These are phyloP conservation scores for Trichoderma erinaceum DNA, from an alignment of 495 filamentous ascomycete species.

Conservation along the genomic window DNA sequence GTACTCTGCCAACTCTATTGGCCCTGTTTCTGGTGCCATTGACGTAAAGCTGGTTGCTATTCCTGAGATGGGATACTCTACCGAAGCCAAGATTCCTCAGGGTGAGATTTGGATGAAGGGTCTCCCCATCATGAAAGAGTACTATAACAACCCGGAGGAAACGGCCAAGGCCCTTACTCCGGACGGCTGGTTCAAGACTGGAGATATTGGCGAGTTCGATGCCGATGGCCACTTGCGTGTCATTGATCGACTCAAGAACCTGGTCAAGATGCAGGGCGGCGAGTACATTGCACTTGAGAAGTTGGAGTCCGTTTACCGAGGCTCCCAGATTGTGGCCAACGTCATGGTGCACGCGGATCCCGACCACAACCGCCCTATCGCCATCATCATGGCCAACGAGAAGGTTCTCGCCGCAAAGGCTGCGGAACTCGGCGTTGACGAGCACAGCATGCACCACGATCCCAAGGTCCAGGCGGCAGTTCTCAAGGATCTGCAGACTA, in stretches of 20 bases:
- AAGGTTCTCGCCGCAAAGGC: constrained; percentile 48
- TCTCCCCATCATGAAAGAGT: constrained; percentile 60
- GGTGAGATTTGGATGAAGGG: constrained; percentile 82
- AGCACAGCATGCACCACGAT: constrained; percentile 37
- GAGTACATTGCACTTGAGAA: constrained; percentile 65
- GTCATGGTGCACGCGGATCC: constrained; percentile 55
- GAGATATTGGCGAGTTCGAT: constrained; percentile 75
- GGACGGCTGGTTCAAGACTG: constrained; percentile 91
- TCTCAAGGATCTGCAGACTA: constrained; percentile 47
- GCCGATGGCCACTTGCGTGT: constrained; percentile 72
- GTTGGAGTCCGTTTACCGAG: constrained; percentile 59
- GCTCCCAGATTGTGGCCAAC: constrained; percentile 47
- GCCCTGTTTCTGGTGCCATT: constrained; percentile 52
- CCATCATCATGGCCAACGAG: constrained; percentile 52
- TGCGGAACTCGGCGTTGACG: constrained; percentile 42
- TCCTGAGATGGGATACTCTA: constrained; percentile 80
- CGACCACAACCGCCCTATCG: constrained; percentile 47
- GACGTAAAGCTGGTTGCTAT: constrained; percentile 74
- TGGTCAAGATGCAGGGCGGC: constrained; percentile 59
- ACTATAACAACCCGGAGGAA: constrained; percentile 77
- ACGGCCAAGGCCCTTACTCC: constrained; percentile 70
- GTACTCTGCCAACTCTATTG: constrained; percentile 66
- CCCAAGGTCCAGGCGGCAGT: constrained; percentile 45
- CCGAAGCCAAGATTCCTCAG: constrained; percentile 69
- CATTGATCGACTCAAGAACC: constrained; percentile 88